Base-by-base conservation (phyloP, 805 yeast species). In the Kodamaea kakaduensis region DNA sequence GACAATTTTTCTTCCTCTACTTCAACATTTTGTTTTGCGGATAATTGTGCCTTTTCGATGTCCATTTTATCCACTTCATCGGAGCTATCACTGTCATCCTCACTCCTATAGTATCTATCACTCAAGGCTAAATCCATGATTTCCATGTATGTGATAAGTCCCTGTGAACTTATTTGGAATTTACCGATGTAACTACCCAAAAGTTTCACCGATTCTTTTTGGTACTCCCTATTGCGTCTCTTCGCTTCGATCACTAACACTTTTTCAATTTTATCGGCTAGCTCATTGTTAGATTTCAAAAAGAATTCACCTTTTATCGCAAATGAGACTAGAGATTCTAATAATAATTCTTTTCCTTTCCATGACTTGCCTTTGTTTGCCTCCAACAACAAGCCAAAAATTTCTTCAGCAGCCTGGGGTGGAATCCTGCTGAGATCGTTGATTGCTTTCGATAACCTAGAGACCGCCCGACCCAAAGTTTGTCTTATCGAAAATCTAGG, bases 341-440 rank as follows among this genome's bases (percentile, higher is more conserved):
- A 62, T 1, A 93, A 71, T 18, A 68, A 57, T 46, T 88, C 96
- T 50, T 90, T 90, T 5, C 97, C 97, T 10, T 71, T 69, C 93
- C 96, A 90, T 7, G 90, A 74, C 41, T 94, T 75, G 1, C 96
- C 96, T 37, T 70, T 66, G 37, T 79, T 68, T 0, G 94, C 77
- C 18, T 69, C 70, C 12, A 84, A 52, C 30, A 86, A 61, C 5
- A 78, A 61, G 0, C 63, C 58, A 39, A 84, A 74, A 12, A 86
- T 53, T 23, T 53, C 46, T 2, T 37, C 17, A 3, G 43, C 41
- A 6, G 45, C 17, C 1, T 36, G 38, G 2, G 51, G 51, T 2
- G 64, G 50, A 3, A 58, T 53, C 25, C 48, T 41, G 7, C 42
- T 39, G 15, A 53, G 44, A 24, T 56, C 55, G 10, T 52, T 60